Evolutionary conservation across 257 asterid genomes (phyloP), one percentile per base, ranked within the genome.

Genomic region (Sherardia arvensis): DNA sequence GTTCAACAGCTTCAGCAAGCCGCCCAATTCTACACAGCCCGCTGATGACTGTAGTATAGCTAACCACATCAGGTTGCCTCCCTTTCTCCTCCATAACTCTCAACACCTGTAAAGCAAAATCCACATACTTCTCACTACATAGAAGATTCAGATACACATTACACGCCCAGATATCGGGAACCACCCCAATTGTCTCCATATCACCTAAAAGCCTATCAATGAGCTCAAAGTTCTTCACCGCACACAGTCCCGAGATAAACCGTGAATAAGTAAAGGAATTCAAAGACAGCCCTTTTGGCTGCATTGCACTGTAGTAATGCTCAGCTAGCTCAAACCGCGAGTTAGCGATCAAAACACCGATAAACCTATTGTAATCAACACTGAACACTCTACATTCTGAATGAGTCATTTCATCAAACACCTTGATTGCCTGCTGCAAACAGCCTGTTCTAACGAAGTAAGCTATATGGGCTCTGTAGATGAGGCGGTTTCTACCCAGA

Each of bases 151-250:
- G 59, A 69, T 87, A 87, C 48, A 85, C 83, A 72, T 93, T 93
- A 75, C 76, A 90, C 30, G 99, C 96, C 97, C 97, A 93, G 34
- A 78, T 87, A 70, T 90, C 91, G 1, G 97, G 95, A 57, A 84
- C 83, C 11, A 77, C 75, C 61, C 88, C 78, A 5, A 90, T 76
- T 76, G 81, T 84, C 65, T 87, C 88, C 91, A 87, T 93, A 68
- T 93, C 99, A 20, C 69, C 75, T 59, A 93, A 77, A 74, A 93
- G 89, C 69, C 79, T 69, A 67, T 68, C 68, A 65, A 93, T 83
- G 49, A 93, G 93, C 75, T 80, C 85, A 80, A 90, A 78, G 79
- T 90, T 78, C 72, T 69, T 81, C 75, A 93, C 83, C 78, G 83
- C 77, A 78, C 97, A 93, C 92, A 93, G 71, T 15, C 81, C 90